Evolutionary conservation across 371 early-diverging fungal genomes (phyloP).

Genomic region (Lichtheimia ramosa): DNA sequence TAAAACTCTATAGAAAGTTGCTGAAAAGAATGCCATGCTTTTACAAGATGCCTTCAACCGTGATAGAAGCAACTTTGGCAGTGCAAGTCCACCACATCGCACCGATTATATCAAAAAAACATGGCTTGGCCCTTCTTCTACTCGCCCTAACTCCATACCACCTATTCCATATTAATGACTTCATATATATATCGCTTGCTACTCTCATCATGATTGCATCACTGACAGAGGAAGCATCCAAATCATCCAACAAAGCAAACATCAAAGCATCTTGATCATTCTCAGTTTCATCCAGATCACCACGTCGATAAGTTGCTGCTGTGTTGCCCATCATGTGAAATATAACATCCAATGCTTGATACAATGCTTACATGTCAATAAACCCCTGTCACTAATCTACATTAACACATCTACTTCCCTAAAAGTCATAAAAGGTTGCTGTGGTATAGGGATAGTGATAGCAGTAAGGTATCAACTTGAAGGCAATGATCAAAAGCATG

Average conservation of each 20-base stretch:
- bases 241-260: no score
- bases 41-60: neutral
- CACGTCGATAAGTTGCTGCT: conserved; percentile 18
- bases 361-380: no score
- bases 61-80: neutral
- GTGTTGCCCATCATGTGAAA: conserved; percentile 15
- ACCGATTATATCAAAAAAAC: neutral
- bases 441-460: no score
- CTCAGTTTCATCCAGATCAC: conserved; percentile 5
- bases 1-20: neutral
- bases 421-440: no score
- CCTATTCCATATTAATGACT: neutral
- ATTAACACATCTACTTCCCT: no score
- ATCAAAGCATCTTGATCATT: no score
- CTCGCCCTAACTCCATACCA: neutral
- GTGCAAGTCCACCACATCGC: neutral
- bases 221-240: no score
- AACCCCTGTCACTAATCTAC: no score
- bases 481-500: no score
- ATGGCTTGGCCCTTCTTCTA: neutral
- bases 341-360: conserved; percentile 65
- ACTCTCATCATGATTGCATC: no score
- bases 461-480: no score
- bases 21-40: neutral
- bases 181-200: no score